Evolutionary conservation across 805 yeast species (phyloP), one percentile per base, ranked within the genome.

Genomic region (Saturnispora hagleri): DNA sequence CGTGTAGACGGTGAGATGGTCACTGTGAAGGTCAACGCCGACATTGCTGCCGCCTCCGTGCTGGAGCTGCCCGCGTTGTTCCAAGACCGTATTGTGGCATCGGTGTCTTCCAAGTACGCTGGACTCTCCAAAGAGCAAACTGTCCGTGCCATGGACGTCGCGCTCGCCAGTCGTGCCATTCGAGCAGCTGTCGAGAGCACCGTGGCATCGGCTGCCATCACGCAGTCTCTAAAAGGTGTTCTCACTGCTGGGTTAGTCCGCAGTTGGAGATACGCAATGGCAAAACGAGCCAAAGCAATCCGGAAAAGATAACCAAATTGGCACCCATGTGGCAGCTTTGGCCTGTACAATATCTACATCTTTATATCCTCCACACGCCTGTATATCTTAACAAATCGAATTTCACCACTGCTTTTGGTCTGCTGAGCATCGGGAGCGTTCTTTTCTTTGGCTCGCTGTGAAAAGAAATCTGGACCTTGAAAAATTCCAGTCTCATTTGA

Each of bases 211-310:
- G 83, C 93, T n/a, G 86, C 96, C 15, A 62, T 82, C 15, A 66
- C 80, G 8, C 99, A 93, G 66, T 80, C 88, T 31, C 56, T 80
- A 17, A 89, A 91, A 65, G 99, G 99, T 0, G 60, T 91, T 1
- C 70, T 88, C 42, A 89, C 96, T 3, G 97, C 98, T 1, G 99
- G 99, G 1, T 47, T 86, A 1, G 62, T 71, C 18, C 86, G 85
- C 62, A 80, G 90, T 10, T 62, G 81, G 47, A 78, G 75, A 60
- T 90, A 90, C 65, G 90, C 95, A 4, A 70, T 77, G 66, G 95
- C 88, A 46, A 90, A 90, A 67, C 69, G 74, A 50, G 57, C 60
- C 22, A 76, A 76, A 56, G 47, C 47, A 9, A 4, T 38, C 5
- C 34, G 34, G 15, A 31, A 31, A 31, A 31, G 26, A 18, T 38